These are phyloP conservation scores for Mycena metata DNA, from an alignment of 768 basidiomycete genomes.

Conservation along the genomic window DNA sequence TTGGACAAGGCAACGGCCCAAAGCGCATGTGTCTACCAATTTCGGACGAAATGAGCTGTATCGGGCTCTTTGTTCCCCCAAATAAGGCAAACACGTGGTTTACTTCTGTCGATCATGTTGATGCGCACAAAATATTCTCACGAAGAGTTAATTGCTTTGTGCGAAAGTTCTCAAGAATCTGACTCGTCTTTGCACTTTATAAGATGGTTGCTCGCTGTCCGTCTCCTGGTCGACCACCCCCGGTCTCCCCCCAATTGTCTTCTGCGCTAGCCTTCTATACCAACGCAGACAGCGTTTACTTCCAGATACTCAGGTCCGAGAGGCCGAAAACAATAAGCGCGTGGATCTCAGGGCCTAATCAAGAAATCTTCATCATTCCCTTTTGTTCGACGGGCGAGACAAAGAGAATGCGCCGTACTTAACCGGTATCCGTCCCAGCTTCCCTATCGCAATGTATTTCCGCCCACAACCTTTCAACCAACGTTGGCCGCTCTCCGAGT, in stretches of 20 bases:
- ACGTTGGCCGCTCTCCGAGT: too few relatives aligned
- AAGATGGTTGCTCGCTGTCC: slow-evolving; percentile 1
- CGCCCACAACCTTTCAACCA: neutral
- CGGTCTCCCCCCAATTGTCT: slow-evolving; percentile 28
- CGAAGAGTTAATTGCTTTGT: slow-evolving; percentile 18
- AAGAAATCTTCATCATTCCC: slow-evolving; percentile 46
- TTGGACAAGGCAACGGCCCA: neutral
- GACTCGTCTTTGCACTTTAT: slow-evolving; percentile 23
- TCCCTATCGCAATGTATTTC: slow-evolving; percentile 6
- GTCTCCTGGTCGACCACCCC: slow-evolving; percentile 12
- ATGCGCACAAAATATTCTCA: slow-evolving; percentile 11
- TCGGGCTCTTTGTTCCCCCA: too few relatives aligned
- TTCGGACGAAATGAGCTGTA: too few relatives aligned
- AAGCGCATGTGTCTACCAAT: too few relatives aligned
- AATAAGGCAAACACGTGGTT: slow-evolving; percentile 1
- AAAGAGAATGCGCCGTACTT: slow-evolving; percentile 51
- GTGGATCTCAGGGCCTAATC: slow-evolving; percentile 9
- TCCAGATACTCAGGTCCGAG: neutral
- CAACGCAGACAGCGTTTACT: neutral
- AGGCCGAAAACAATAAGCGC: slow-evolving; percentile 30
- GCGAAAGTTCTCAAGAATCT: slow-evolving; percentile 30
- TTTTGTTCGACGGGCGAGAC: slow-evolving; percentile 50
- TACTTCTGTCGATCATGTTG: slow-evolving; percentile 24
- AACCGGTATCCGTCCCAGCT: slow-evolving; percentile 36
- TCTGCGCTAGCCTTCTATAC: neutral